These are phyloP conservation scores for Penicillium psychrofluorescens DNA, from an alignment of 495 filamentous ascomycete species.

Conservation along the genomic window DNA sequence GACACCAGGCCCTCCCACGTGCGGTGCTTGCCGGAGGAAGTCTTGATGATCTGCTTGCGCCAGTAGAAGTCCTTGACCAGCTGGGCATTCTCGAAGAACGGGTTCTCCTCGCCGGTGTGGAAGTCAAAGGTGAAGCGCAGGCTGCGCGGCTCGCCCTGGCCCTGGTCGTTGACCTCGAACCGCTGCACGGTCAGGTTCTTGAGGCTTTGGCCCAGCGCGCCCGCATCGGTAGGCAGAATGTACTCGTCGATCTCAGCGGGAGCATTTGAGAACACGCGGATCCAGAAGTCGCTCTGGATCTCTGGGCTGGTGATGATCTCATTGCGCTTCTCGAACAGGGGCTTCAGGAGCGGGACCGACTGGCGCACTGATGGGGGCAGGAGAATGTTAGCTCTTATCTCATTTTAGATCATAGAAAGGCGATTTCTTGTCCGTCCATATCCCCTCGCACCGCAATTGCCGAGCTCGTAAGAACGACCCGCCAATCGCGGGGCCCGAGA, in stretches of 20 bases:
- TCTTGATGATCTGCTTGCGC: constrained; percentile 43
- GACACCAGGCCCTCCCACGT: constrained; percentile 64
- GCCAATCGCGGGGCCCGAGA: too few relatives aligned
- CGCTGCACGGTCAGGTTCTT: constrained; percentile 58
- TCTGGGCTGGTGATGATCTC: constrained; percentile 56
- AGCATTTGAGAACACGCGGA: constrained; percentile 75
- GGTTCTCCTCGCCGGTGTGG: constrained; percentile 49
- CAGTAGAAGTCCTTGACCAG: constrained; percentile 89
- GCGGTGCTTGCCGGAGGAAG: constrained; percentile 42
- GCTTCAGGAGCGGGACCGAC: constrained; percentile 29
- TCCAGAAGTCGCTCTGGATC: constrained; percentile 68
- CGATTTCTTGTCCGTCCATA: background rate
- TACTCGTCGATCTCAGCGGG: constrained; percentile 76
- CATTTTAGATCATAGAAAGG: constrained; percentile 1
- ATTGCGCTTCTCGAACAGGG: constrained; percentile 68
- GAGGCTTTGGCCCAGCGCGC: constrained; percentile 54
- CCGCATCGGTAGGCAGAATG: constrained; percentile 71
- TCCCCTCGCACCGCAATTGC: too few relatives aligned
- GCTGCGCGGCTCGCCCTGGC: constrained; percentile 43
- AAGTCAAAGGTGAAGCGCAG: constrained; percentile 39
- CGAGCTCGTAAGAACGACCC: too few relatives aligned
- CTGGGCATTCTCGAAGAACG: constrained; percentile 63
- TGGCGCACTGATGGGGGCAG: constrained; percentile 23
- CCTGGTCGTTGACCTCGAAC: constrained; percentile 62
- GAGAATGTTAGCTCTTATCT: constrained; percentile 7